These are phyloP conservation scores for Flaveria sonorensis DNA, from an alignment of 129 eudicot genomes.

Conservation along the genomic window DNA sequence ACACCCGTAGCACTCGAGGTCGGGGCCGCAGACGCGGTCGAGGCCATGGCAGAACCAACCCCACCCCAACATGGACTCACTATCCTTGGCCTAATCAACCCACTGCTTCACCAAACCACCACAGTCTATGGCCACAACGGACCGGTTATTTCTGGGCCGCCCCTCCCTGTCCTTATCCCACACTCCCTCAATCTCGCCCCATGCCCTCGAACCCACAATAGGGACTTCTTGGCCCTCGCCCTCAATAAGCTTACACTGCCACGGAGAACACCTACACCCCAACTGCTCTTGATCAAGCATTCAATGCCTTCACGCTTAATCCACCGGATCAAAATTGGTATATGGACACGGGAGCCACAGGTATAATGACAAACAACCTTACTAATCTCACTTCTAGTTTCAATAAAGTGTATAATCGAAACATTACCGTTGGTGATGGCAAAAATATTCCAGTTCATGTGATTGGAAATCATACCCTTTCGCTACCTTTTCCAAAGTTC, in stretches of 20 bases:
- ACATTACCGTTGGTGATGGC: background rate
- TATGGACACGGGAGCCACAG: too few species aligned
- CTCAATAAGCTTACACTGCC: background rate
- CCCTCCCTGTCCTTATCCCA: background rate
- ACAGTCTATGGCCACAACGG: background rate
- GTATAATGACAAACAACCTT: background rate
- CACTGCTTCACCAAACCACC: background rate
- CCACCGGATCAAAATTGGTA: background rate
- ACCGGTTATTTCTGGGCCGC: background rate
- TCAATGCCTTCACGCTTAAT: background rate
- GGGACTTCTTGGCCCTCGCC: background rate
- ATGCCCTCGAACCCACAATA: background rate
- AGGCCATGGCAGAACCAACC: background rate
- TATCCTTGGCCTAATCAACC: background rate
- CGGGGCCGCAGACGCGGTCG: background rate
- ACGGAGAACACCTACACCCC: background rate
- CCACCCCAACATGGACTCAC: background rate
- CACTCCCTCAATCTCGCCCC: background rate
- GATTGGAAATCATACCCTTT: background rate
- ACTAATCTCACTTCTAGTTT: background rate
- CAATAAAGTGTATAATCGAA: background rate
- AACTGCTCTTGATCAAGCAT: background rate
- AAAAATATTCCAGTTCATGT: background rate
- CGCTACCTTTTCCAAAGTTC: background rate
- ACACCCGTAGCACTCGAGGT: background rate